Evolutionary conservation across 2,329 filamentous ascomycete genomes (phyloP), one percentile per base, ranked within the genome.

Genomic region (Purpureocillium takamizusanense): DNA sequence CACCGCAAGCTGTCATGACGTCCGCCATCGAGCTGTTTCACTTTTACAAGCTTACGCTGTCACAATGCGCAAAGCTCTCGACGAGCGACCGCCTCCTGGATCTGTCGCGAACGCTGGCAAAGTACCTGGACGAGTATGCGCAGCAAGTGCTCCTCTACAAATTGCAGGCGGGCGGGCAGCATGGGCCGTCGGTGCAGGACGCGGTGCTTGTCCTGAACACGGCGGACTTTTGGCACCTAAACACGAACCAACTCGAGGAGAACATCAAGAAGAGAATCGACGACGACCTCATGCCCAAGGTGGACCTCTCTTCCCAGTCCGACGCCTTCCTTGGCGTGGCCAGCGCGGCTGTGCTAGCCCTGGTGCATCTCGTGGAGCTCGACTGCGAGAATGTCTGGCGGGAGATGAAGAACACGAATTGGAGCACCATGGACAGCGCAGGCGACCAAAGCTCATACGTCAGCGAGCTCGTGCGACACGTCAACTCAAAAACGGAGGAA

Each of bases 11-110:
- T 33, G 90, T 98, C 40, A 90, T 95, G 41, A 73, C 83, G 2
- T 97, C 92, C 0, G 94, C 92, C 4, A 95, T 94, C 33, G 92
- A 98, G 56, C 75, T 98, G 1, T 98, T 98, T 62, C 87, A 95
- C 53, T 95, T 95, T 56, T 98, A 98, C 64, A 87, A 94, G 44
- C 76, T 90, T 42, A 90, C 87, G 0, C 66, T 98, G 28, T 87
- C 88, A 4, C 92, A 98, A 63, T 98, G 92, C 61, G 88, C 92
- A 4, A 97, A 95, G 59, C 72, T 98, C 1, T 97, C 92, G 1
- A 95, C 90, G 0, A 85, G 88, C n/a, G 81, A 83, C 39, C 79
- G 87, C 31, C 66, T 98, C 31, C 70, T 94, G 10, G 90, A 98
- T 47, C 66, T 98, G 8, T 83, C 88, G 0, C 84, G 75, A 50